Percentiles rank a stretch among this genome's conserved stretches.
These are phyloP conservation scores for Cyclocybe aegerita DNA, from an alignment of 768 basidiomycete species.

Conservation along the genomic window DNA sequence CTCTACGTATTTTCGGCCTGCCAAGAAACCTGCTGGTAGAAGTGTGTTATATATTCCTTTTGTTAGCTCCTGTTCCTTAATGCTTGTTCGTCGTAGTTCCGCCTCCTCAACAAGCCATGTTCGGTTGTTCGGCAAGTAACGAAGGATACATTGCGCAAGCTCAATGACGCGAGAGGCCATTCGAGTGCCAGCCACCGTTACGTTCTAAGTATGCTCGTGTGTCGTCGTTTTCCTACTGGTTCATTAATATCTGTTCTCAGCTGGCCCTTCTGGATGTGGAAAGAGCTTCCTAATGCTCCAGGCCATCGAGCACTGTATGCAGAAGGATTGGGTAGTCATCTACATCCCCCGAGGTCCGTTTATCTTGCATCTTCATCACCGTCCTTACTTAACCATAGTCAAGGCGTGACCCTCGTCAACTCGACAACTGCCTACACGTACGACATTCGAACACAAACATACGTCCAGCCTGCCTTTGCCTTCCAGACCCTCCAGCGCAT, in stretches of 20 bases:
- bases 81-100: constrained; percentile 43
- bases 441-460: constrained; percentile 73
- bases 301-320: constrained; percentile 63
- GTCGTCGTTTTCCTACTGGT: too few species aligned
- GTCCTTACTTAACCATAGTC: not conserved
- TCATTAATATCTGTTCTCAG: constrained; percentile 33
- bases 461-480: constrained; percentile 67
- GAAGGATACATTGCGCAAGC: constrained; percentile 45
- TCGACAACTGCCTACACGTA: constrained; percentile 74
- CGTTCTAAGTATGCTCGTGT: not conserved
- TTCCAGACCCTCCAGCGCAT: constrained; percentile 65
- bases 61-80: not conserved
- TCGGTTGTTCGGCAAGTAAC: constrained; percentile 74
- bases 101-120: constrained; percentile 67
- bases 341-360: constrained; percentile 78
- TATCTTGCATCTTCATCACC: too few species aligned
- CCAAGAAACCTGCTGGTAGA: constrained; percentile 72
- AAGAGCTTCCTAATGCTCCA: constrained; percentile 83
- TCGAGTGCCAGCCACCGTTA: constrained; percentile 51
- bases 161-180: constrained; percentile 49
- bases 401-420: constrained; percentile 57
- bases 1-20: constrained; percentile 66
- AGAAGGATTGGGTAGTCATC: constrained; percentile 75
- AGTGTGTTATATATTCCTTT: constrained; percentile 38
- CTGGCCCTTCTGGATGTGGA: constrained; percentile 74